Percentiles rank a stretch among this genome's conserved stretches.
phyloP scores from a whole-genome alignment of 2,329 filamentous ascomycete genomes.

The Diaporthe destruens region DNA sequence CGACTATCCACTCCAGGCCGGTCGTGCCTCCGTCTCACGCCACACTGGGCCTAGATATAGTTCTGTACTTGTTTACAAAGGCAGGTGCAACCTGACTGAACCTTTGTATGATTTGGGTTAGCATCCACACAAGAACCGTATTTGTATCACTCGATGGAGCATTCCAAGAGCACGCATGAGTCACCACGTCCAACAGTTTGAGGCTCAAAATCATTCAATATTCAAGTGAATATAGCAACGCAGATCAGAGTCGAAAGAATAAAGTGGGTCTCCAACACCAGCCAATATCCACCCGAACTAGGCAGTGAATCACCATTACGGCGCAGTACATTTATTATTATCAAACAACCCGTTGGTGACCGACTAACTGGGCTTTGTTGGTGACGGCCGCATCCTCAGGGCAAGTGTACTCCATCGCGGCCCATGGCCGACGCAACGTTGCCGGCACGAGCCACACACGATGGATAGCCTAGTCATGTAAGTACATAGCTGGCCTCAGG shows the following conservation, averaged over 20 bases:
- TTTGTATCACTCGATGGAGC: not conserved
- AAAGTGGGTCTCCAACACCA: not conserved
- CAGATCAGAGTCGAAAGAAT: not conserved
- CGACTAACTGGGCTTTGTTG: not conserved
- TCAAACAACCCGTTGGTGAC: conserved; percentile 1
- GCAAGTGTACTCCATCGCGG: conserved; percentile 13
- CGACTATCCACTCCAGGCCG: not conserved
- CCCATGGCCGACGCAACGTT: conserved; percentile 32
- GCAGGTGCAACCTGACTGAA: not conserved
- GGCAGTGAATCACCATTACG: not conserved
- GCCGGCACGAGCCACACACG: conserved; percentile 22
- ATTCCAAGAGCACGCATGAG: not conserved
- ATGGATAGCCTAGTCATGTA: not conserved
- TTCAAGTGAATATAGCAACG: not conserved
- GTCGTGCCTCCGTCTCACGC: not conserved
- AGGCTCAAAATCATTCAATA: not conserved
- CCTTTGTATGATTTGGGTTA: not conserved
- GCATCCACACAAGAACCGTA: too few species aligned
- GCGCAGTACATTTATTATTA: not conserved
- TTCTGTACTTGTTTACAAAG: too few species aligned
- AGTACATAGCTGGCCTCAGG: not conserved
- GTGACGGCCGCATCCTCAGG: not conserved
- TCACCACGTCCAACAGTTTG: too few species aligned
- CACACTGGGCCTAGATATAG: not conserved
- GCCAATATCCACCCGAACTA: not conserved